Evolutionary conservation across 2,329 filamentous ascomycete genomes (phyloP), one percentile per base, ranked within the genome.

Genomic region (Colletotrichum cordylinicola): DNA sequence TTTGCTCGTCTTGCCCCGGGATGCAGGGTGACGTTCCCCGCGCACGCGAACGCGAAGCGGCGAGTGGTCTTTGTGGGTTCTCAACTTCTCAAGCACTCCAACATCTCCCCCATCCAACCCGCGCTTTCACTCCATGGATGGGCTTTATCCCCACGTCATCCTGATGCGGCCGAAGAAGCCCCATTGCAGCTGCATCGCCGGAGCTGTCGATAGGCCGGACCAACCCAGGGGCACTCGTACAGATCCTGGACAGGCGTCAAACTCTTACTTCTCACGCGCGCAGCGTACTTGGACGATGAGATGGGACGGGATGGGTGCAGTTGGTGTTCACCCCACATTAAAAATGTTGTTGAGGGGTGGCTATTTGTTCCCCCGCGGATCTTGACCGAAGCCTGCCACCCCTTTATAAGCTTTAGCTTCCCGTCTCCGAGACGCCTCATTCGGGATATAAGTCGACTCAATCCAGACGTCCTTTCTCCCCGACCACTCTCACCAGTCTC

Each of bases 21-120:
- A 69, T 68, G 74, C 64, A 75, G 64, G 70, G 70, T 75, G 70
- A 75, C 74, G 74, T 69, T 69, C 70, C 72, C 73, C 73, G 73
- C 55, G 62, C 33, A 33, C 29, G 29, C 60, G 29, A 74, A 27
- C 24, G 61, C 67, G 61, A 55, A 62, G 29, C 43, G 29, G 31
- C 65, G 65, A 67, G 65, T 15, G n/a, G 31, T 58, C 27, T 74
- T 27, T 16, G 39, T 21, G 61, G 27, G 24, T 27, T 27, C 24
- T n/a, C 15, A 27, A 27, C 24, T 27, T 69, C 33, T 70, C 37
- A 55, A 52, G 21, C 65, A 55, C 16, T 62, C 52, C 37, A 15
- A 27, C 33, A 13, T 29, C 35, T 58, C 43, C 15, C 43, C 24
- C 15, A 16, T 66, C 27, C 48, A 72, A 67, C 55, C 62, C 70